Base-by-base conservation (phyloP, 2,329 filamentous ascomycete genomes). In the Aureobasidium melanogenum region DNA sequence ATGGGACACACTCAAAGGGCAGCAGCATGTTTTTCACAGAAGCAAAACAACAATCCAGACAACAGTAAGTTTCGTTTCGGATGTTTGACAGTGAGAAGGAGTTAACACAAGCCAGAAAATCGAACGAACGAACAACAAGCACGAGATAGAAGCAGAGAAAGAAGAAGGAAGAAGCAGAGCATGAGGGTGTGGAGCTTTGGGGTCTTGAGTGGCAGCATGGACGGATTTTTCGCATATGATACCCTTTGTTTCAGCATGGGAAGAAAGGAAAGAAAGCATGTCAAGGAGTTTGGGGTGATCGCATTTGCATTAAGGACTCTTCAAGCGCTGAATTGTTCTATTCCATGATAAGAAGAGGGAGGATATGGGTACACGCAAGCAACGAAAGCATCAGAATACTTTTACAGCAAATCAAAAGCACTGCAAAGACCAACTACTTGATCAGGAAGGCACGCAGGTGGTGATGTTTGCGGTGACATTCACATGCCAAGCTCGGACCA, bases 291-390 rank as follows among this genome's bases (percentile, higher is more conserved):
- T 57, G 54, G 32, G 41, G 54, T 28, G 41, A 41, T 57, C 26
- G 54, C 54, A 57, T 57, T 28, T 44, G 54, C 54, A 47, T 57
- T 43, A 34, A 44, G 52, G 38, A 43, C 38, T 43, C 28, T 56
- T 56, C 52, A 56, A 56, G 52, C n/a, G 52, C 52, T 56, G 52
- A 56, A 56, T 30, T 24, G 52, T 56, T 44, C 52, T 22, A 34
- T 22, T 34, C 39, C 17, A 56, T 26, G 52, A 56, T 5, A 44
- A 19, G 26, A 51, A 51, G 38, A 43, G 17, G 14, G 22, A 46
- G 10, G 14, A 22, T 32, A 56, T 34, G 26, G 24, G 26, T 56
- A 34, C 12, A 43, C 39, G 26, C 52, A 44, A 44, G 26, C 24
- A 57, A 47, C 9, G 41, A n/a, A 57, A 36, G 38, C 39, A 56